Conservation (phyloP, 1,284 basidiomycete species). For the Sphaerobolus stellatus region DNA sequence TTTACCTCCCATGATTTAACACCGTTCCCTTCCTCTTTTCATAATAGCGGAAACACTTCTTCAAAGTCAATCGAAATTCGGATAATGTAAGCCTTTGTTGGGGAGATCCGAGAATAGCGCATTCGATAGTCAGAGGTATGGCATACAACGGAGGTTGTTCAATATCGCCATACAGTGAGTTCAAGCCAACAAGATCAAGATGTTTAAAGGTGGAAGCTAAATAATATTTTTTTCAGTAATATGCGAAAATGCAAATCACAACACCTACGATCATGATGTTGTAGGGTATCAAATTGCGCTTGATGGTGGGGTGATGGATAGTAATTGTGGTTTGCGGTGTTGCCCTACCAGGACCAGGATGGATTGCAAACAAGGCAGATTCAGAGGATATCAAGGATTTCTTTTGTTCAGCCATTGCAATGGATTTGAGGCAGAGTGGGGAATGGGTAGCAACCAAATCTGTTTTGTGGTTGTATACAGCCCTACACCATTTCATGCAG, state of each 20-base stretch:
- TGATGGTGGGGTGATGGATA: conserved; percentile 8
- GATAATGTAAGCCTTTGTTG: conserved; percentile 58
- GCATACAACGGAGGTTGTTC: conserved; percentile 53
- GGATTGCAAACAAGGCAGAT: conserved; percentile 63
- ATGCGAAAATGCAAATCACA: not conserved
- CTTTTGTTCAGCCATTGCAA: conserved; percentile 60
- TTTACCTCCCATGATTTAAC: conserved; percentile 64
- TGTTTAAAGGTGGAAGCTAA: not conserved
- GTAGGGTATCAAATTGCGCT: conserved; percentile 2
- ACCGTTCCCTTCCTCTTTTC: conserved; percentile 35
- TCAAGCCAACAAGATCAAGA: not conserved
- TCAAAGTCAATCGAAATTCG: conserved; percentile 61
- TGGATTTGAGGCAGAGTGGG: conserved; percentile 71
- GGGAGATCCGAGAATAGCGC: conserved; percentile 69
- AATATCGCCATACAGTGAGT: conserved; percentile 51
- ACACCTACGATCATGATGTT: not conserved
- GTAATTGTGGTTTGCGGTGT: conserved; percentile 36
- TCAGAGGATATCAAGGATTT: conserved; percentile 69
- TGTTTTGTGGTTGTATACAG: conserved; percentile 73
- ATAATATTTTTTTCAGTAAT: not conserved
- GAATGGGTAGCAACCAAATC: conserved; percentile 74
- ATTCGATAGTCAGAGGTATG: conserved; percentile 59
- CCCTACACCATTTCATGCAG: conserved; percentile 66
- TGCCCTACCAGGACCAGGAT: conserved; percentile 57
- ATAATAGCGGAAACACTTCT: conserved; percentile 59